Conservation (phyloP, 169 alveolate genomes). For the Cryptosporidium sp. region DNA sequence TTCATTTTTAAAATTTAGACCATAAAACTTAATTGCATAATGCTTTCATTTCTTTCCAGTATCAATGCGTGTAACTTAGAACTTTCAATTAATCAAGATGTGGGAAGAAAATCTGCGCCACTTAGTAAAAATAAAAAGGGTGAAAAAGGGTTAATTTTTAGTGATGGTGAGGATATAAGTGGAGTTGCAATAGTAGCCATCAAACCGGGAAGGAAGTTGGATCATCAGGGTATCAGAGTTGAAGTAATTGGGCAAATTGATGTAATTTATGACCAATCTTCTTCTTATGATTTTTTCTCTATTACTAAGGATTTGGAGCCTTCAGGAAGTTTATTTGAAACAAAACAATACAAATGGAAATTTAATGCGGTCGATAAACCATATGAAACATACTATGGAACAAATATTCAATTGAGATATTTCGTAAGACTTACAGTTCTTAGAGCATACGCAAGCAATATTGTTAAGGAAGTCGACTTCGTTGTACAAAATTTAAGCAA, state of each 20-base stretch:
- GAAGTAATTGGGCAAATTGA: slow-evolving; percentile 97
- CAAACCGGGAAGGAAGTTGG: slow-evolving; percentile 94
- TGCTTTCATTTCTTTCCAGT: slow-evolving; percentile 70
- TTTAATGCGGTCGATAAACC: slow-evolving; percentile 96
- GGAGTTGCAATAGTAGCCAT: slow-evolving; percentile 91
- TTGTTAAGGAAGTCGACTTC: slow-evolving; percentile 94
- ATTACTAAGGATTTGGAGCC: slow-evolving; percentile 96
- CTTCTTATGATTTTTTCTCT: slow-evolving; percentile 93
- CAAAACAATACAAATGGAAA: slow-evolving; percentile 92
- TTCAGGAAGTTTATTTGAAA: slow-evolving; percentile 93
- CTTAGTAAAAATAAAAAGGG: slow-evolving; percentile 81
- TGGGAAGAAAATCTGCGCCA: slow-evolving; percentile 71
- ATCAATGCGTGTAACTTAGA: slow-evolving; percentile 68
- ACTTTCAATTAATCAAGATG: slow-evolving; percentile 65
- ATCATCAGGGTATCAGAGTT: slow-evolving; percentile 97
- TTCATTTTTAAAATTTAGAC: background rate
- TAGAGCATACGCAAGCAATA: slow-evolving; percentile 92
- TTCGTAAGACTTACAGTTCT: slow-evolving; percentile 92
- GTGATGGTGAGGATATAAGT: slow-evolving; percentile 92
- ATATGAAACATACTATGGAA: slow-evolving; percentile 98
- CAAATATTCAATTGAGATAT: slow-evolving; percentile 91
- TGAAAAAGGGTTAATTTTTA: slow-evolving; percentile 86
- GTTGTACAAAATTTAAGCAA: slow-evolving; percentile 90
- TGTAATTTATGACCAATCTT: slow-evolving; percentile 76
- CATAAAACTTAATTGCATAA: background rate